Conservation (phyloP, 352 stramenopile genomes). For the Peronospora belbahrii region DNA sequence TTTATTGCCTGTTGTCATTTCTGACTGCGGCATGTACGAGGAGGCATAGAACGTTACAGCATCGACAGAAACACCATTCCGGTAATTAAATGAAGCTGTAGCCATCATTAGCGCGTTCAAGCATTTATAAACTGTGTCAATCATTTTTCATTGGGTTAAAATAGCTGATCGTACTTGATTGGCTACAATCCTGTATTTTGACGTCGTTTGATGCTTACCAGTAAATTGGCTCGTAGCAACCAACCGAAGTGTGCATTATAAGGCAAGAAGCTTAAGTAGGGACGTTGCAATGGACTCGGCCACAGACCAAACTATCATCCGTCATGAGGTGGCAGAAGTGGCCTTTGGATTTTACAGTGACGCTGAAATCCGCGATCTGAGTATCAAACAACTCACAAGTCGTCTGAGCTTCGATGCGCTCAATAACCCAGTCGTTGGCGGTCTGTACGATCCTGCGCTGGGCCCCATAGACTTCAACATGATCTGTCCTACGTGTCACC, state of each 20-base stretch:
- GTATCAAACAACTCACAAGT: slow-evolving; percentile 94
- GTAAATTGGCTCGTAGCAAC: slow-evolving; percentile 23
- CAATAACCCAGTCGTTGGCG: slow-evolving; percentile 91
- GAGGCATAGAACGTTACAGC: slow-evolving; percentile 18
- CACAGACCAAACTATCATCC: slow-evolving; percentile 86
- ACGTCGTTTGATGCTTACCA: slow-evolving; percentile 23
- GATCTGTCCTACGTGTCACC: slow-evolving; percentile 94
- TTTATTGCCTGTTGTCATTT: slow-evolving; percentile 87
- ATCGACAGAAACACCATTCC: background rate
- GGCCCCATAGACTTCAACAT: slow-evolving; percentile 88
- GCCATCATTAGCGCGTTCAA: slow-evolving; percentile 14
- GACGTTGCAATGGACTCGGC: slow-evolving; percentile 59
- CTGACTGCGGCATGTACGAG: slow-evolving; percentile 91
- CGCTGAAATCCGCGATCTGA: slow-evolving; percentile 94
- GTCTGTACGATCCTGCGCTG: slow-evolving; percentile 95
- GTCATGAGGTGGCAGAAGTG: slow-evolving; percentile 87
- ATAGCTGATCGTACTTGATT: slow-evolving; percentile 18
- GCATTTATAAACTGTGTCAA: no score
- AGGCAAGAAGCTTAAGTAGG: slow-evolving; percentile 3
- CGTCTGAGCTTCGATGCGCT: slow-evolving; percentile 92
- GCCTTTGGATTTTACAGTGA: slow-evolving; percentile 96
- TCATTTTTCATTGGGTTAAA: slow-evolving; percentile 30
- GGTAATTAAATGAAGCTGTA: slow-evolving; percentile 11
- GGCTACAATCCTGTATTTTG: slow-evolving; percentile 20
- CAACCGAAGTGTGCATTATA: slow-evolving; percentile 18